phyloP scores from a whole-genome alignment of 345 rosid genomes.

The Streptanthus diversifolius region DNA sequence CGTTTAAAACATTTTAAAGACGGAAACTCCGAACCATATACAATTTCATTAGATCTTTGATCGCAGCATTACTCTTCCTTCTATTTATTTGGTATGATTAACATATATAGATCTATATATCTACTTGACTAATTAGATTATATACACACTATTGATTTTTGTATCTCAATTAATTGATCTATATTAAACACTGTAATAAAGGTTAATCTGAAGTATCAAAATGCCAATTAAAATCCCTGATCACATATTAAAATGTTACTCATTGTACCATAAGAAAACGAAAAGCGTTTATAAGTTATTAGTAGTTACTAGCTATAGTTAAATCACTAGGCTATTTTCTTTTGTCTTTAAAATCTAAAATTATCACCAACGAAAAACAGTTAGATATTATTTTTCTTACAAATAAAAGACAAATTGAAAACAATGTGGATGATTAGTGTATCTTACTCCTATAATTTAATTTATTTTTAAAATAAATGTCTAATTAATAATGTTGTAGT shows the following conservation, averaged over 20 bases:
- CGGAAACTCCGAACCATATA: not conserved
- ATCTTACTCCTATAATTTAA: too few relatives aligned
- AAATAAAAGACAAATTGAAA: conserved; percentile 5
- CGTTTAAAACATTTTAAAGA: not conserved
- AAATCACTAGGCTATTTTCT: not conserved
- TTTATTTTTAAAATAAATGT: too few relatives aligned
- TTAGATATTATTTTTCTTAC: not conserved
- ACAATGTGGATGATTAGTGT: too few relatives aligned
- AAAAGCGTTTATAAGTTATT: not conserved
- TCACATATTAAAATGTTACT: not conserved
- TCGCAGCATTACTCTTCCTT: not conserved
- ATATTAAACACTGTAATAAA: not conserved
- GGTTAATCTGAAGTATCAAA: not conserved
- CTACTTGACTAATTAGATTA: not conserved
- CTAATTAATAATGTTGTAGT: too few relatives aligned
- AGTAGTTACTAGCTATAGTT: too few relatives aligned
- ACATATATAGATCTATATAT: not conserved
- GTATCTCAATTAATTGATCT: not conserved
- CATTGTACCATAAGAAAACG: not conserved
- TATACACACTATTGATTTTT: not conserved
- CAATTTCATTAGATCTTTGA: not conserved
- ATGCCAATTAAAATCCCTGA: not conserved
- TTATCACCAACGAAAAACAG: not conserved
- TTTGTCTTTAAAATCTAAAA: too few relatives aligned
- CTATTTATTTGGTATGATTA: not conserved